These are phyloP conservation scores for Brassica rapa DNA, from an alignment of 345 rosid genomes.

Conservation along the genomic window DNA sequence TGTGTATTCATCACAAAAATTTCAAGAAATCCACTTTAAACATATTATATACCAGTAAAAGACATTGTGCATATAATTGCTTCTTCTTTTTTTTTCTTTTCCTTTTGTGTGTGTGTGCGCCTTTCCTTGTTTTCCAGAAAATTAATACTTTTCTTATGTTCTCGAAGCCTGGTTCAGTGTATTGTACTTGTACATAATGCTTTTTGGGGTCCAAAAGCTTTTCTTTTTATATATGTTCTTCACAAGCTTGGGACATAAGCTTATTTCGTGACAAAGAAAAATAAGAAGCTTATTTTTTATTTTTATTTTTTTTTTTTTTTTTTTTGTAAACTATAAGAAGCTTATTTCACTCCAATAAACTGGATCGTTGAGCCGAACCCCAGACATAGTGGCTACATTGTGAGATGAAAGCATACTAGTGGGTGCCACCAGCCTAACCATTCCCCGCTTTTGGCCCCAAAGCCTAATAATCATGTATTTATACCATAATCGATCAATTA, in stretches of 20 bases:
- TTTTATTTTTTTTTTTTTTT: no score
- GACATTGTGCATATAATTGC: no score
- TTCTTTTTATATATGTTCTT: background rate
- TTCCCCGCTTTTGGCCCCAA: background rate
- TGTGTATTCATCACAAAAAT: no score
- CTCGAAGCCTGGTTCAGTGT: background rate
- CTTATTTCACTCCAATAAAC: background rate
- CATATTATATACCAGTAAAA: no score
- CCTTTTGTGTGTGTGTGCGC: background rate
- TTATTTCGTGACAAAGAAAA: no score
- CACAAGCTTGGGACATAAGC: background rate
- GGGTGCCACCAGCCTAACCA: slow-evolving; percentile 4
- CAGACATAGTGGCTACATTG: background rate
- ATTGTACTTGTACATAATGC: background rate
- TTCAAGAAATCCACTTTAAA: no score
- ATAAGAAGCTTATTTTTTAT: no score
- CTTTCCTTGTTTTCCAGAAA: background rate
- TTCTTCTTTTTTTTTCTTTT: no score
- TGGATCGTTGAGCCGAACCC: background rate
- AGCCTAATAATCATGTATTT: background rate
- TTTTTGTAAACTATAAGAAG: no score
- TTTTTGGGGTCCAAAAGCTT: background rate
- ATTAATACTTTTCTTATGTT: background rate
- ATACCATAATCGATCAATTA: background rate
- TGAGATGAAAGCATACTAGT: background rate